Evolutionary conservation across 2,329 filamentous ascomycete species (phyloP), one percentile per base, ranked within the genome.

Genomic region (Talaromyces amestolkiae): DNA sequence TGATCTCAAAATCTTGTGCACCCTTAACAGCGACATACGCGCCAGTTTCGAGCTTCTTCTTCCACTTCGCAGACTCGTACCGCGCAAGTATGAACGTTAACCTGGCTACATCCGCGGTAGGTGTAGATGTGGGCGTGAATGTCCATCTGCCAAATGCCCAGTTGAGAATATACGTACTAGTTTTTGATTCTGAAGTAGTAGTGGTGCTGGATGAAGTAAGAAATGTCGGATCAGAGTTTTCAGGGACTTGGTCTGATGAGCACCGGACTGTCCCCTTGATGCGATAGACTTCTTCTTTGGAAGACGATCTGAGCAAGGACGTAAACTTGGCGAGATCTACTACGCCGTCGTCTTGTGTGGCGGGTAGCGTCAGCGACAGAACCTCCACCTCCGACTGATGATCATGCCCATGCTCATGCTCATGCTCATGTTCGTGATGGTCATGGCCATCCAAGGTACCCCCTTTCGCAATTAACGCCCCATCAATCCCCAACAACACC

Each of bases 141-240:
- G 88, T 96, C 94, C 95, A 99, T 35, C 95, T 86, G 0, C 93
- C 93, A 79, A 99, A 99, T 0, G 95, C 95, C 95, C 95, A 99
- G 77, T 99, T 99, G 66, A 99, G 85, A 53, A 99, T 97, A 75
- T 95, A 97, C 64, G 91, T 27, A 68, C 61, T 1, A 10, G 87
- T 8, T 53, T 63, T n/a, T 1, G 37, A 59, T 7, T 41, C 22
- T 33, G 56, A 45, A 7, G 56, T 31, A 4, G 37, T 15, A 19
- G 37, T 22, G 66, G 37, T 17, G 62, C 37, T 58, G 35, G 65
- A 39, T 58, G 60, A 4, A 56, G 37, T 43, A 27, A 59, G 39
- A 22, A 37, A 39, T 56, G 63, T 15, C 61, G 65, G 11, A 63
- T 70, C 47, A 69, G 68, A 58, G 19, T 65, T 33, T 19, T 61